These are phyloP conservation scores for Apiotrichum akiyoshidainum DNA, from an alignment of 1,284 basidiomycete genomes.

Conservation along the genomic window DNA sequence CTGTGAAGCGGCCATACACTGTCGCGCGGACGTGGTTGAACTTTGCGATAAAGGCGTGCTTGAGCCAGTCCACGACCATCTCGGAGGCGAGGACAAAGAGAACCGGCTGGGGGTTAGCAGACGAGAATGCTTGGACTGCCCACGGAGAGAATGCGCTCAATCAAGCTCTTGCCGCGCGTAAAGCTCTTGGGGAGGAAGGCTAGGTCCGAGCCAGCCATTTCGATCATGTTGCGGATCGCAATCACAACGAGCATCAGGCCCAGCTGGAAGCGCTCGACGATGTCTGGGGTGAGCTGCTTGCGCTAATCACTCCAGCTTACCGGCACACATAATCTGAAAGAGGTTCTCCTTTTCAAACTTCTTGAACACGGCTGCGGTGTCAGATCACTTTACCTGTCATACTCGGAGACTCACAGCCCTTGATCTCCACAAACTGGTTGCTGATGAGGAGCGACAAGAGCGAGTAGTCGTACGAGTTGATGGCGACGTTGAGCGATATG, in stretches of 20 bases:
- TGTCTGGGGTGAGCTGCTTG: conserved; percentile 59
- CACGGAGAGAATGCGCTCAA: conserved; percentile 80
- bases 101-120: conserved; percentile 64
- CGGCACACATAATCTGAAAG: conserved; percentile 98
- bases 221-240: conserved; percentile 91
- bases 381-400: conserved; percentile 12
- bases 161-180: conserved; percentile 69
- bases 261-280: conserved; percentile 95
- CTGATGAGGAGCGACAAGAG: conserved; percentile 90
- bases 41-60: conserved; percentile 99
- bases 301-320: conserved; percentile 52
- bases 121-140: conserved; percentile 34
- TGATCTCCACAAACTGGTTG: conserved; percentile 99
- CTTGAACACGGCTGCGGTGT: conserved; percentile 74
- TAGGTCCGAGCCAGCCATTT: conserved; percentile 84
- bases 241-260: conserved; percentile 87
- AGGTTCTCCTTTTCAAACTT: conserved; percentile 99
- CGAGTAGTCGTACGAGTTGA: conserved; percentile 97
- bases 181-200: conserved; percentile 79
- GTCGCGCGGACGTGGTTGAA: conserved; percentile 90
- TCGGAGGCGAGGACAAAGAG: conserved; percentile 87
- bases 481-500: conserved; percentile 91
- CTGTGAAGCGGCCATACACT: conserved; percentile 92
- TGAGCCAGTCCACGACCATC: conserved; percentile 96
- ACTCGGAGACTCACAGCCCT: conserved; percentile 66